Evolutionary conservation across 805 yeast species (phyloP).

Genomic region (Suhomyces xylopsoci): DNA sequence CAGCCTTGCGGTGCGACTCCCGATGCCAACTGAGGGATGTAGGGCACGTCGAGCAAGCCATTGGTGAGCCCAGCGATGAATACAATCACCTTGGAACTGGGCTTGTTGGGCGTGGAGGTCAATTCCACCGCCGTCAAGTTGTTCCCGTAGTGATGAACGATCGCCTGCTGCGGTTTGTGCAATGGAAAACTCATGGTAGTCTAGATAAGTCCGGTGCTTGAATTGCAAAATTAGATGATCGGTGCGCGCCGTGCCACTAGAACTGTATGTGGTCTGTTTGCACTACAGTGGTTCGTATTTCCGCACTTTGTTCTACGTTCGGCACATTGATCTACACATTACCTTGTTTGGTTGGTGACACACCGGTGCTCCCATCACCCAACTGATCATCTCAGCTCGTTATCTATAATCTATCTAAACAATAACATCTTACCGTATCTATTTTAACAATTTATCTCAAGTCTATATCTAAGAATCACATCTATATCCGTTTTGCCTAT

Average conservation of each 20-base stretch:
- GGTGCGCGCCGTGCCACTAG: background rate
- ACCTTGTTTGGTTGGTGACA: background rate
- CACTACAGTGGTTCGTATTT: background rate
- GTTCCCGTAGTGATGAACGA: constrained; percentile 44
- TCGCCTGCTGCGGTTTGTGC: background rate
- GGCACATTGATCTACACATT: background rate
- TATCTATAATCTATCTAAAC: background rate
- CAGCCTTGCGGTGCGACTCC: constrained; percentile 41
- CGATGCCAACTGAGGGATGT: constrained; percentile 47
- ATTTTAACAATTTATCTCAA: too few species aligned
- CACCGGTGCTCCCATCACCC: background rate
- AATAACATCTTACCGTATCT: too few species aligned
- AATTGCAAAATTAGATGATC: background rate
- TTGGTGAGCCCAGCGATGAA: constrained; percentile 75
- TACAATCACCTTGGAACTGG: constrained; percentile 51
- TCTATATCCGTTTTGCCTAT: background rate
- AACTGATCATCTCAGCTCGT: background rate
- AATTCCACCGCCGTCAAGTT: constrained; percentile 57
- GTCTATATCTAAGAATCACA: too few species aligned
- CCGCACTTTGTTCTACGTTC: background rate
- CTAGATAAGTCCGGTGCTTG: background rate
- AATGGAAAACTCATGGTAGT: background rate
- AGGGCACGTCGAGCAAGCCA: constrained; percentile 69
- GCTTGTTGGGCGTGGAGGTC: constrained; percentile 13
- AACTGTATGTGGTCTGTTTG: background rate